phyloP scores from a whole-genome alignment of 73 alveolate species.

The Symbiodinium pilosum region DNA sequence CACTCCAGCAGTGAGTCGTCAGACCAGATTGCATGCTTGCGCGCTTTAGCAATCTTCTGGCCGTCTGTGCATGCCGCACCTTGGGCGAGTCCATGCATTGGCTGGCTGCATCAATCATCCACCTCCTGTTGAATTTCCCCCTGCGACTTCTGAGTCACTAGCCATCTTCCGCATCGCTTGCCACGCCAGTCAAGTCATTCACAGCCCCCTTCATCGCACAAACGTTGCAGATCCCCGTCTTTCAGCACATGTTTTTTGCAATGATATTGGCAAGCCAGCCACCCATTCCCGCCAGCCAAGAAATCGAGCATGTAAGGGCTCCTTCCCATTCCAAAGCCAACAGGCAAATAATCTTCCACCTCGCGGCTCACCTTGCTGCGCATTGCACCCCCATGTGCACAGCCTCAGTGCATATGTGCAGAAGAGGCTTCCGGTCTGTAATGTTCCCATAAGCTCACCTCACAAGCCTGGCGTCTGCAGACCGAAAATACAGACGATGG shows the following conservation, averaged over 20 bases:
- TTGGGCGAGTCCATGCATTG: too few species aligned
- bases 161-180: neutral
- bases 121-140: too few species aligned
- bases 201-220: neutral
- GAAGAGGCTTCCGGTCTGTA: neutral
- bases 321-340: neutral
- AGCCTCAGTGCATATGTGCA: neutral
- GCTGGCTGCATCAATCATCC: too few species aligned
- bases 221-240: neutral
- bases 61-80: neutral
- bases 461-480: neutral
- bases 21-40: constrained; percentile 39
- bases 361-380: neutral
- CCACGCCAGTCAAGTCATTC: neutral
- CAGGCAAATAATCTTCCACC: neutral
- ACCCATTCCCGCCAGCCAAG: constrained; percentile 67
- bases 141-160: neutral
- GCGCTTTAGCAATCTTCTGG: neutral
- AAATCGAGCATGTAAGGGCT: constrained; percentile 25
- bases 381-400: neutral
- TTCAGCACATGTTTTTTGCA: too few species aligned
- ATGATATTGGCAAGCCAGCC: neutral
- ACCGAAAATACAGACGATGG: too few species aligned
- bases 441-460: neutral
- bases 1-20: constrained; percentile 33